Conservation (phyloP, 257 asterid genomes). For the Ligustrum vulgare region DNA sequence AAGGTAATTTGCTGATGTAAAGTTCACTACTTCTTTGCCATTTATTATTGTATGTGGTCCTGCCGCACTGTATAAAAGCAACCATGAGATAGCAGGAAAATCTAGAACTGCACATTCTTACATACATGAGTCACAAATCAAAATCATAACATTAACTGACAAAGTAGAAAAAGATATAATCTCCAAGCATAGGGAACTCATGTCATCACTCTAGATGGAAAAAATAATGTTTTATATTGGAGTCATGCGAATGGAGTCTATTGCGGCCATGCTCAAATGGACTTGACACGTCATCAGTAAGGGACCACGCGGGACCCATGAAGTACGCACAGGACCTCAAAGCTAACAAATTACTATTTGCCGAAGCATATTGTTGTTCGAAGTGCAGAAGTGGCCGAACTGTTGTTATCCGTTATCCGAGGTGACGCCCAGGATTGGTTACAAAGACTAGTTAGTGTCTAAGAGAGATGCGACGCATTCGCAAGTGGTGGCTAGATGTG, state of each 20-base stretch:
- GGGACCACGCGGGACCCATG: no score
- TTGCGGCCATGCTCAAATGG: no score
- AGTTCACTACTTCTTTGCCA: constrained; percentile 77
- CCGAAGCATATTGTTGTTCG: no score
- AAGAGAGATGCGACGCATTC: no score
- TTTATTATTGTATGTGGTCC: constrained; percentile 78
- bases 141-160: background rate
- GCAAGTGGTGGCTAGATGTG: no score
- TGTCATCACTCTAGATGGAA: background rate
- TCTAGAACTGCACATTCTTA: background rate
- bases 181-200: constrained; percentile 6
- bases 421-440: no score
- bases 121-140: background rate
- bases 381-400: no score
- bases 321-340: no score
- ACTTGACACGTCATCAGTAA: no score
- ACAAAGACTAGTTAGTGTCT: no score
- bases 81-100: constrained; percentile 22
- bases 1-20: constrained; percentile 91
- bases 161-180: background rate
- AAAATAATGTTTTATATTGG: background rate
- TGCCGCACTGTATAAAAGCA: constrained; percentile 75
- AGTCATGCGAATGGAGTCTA: constrained; percentile 6
- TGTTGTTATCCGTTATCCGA: no score
- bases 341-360: no score